Conservation (phyloP, 352 stramenopile genomes). For the Saprolegnia diclina region DNA sequence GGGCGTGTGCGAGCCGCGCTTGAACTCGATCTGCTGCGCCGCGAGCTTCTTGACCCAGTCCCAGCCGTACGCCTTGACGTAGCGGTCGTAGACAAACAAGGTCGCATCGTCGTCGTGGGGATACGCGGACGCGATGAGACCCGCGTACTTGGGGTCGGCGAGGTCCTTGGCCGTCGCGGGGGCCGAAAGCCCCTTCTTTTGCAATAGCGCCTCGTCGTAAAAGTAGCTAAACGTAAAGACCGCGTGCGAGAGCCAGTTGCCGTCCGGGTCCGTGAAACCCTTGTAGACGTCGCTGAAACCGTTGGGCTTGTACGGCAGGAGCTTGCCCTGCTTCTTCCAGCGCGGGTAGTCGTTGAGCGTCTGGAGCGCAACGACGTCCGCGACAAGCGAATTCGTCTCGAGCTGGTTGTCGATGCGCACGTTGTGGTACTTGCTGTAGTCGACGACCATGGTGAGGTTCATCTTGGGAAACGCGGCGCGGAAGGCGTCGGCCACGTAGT, state of each 20-base stretch:
- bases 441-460: conserved; percentile 53
- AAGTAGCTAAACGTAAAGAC: conserved; percentile 43
- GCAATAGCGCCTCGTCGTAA: conserved; percentile 32
- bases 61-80: conserved; percentile 52
- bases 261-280: conserved; percentile 33
- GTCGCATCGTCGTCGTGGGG: conserved; percentile 47
- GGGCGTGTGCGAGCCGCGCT: too few species aligned
- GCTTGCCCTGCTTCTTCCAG: conserved; percentile 38
- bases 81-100: conserved; percentile 44
- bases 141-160: conserved; percentile 34
- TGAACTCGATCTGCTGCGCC: conserved; percentile 29
- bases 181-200: conserved; percentile 2
- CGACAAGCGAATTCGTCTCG: conserved; percentile 40
- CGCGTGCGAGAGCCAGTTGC: conserved; percentile 38
- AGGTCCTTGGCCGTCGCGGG: conserved; percentile 36
- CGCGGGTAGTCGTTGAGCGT: conserved; percentile 52
- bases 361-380: conserved; percentile 41
- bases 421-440: conserved; percentile 55
- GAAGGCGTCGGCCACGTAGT: conserved; percentile 31
- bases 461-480: conserved; percentile 39
- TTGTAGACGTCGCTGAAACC: conserved; percentile 51
- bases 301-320: conserved; percentile 49
- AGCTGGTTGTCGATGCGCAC: conserved; percentile 60
- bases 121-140: conserved; percentile 43
- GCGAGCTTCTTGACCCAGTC: conserved; percentile 44